Percentiles rank a stretch among this genome's conserved stretches.
Conservation (phyloP, 2,329 filamentous ascomycete genomes). For the Chrysoporthe austroafricana region DNA sequence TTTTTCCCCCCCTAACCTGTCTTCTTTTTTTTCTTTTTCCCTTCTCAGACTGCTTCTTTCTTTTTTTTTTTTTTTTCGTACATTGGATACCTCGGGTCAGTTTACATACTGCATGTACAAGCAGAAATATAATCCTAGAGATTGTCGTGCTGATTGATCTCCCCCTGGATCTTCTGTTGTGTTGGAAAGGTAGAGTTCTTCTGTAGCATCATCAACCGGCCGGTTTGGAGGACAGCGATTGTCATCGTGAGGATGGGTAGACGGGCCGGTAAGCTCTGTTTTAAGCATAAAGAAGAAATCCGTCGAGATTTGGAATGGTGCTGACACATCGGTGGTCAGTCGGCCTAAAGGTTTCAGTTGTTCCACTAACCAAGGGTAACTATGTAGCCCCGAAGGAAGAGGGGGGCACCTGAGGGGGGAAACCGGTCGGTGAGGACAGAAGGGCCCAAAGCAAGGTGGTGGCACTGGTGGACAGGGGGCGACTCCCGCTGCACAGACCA, state of each 20-base stretch:
- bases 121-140: background rate
- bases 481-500: slow-evolving; percentile 2
- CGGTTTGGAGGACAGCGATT: background rate
- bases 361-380: background rate
- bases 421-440: background rate
- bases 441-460: slow-evolving; percentile 1
- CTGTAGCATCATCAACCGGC: background rate
- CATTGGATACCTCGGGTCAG: background rate
- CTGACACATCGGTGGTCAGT: background rate
- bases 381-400: background rate
- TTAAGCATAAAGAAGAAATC: slow-evolving; percentile 14
- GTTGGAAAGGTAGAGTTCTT: background rate
- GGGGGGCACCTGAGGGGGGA: background rate
- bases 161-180: background rate
- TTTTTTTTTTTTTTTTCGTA: background rate
- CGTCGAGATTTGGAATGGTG: slow-evolving; percentile 1
- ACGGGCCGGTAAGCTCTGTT: slow-evolving; percentile 2
- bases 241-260: background rate
- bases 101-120: background rate
- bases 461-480: background rate
- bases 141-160: background rate
- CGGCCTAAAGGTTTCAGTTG: background rate
- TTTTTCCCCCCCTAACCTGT: background rate
- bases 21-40: background rate
- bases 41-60: background rate